phyloP scores from a whole-genome alignment of 179 eudicot genomes.

The Vitellaria paradoxa region DNA sequence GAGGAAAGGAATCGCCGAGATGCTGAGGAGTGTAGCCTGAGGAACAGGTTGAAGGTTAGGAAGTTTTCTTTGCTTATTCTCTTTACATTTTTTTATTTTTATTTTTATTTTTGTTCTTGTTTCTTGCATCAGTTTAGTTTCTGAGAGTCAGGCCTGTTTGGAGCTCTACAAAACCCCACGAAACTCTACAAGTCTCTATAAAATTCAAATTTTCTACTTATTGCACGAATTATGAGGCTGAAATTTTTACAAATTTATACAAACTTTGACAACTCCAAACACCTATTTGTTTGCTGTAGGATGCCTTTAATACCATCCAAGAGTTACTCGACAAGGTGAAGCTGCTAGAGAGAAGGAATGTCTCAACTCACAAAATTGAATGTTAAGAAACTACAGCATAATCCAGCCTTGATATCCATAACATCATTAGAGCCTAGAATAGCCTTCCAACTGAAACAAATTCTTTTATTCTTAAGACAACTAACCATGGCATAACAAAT shows the following conservation, averaged over 20 bases:
- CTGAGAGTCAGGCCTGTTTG: neutral
- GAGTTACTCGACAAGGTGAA: conserved; percentile 46
- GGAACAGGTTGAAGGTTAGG: conserved; percentile 33
- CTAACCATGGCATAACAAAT: neutral
- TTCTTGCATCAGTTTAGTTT: neutral
- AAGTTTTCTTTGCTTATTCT: neutral
- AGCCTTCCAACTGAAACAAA: neutral
- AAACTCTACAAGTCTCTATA: too few species aligned
- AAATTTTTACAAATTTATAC: too few species aligned
- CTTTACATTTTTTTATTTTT: neutral
- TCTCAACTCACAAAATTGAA: conserved; percentile 15
- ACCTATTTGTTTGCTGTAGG: conserved; percentile 24
- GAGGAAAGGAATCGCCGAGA: conserved; percentile 62
- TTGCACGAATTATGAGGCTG: too few species aligned
- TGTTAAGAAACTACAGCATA: neutral
- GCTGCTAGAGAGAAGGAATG: conserved; percentile 25
- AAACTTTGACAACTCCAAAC: too few species aligned
- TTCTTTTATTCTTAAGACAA: neutral
- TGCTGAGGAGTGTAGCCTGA: conserved; percentile 41
- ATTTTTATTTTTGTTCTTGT: neutral
- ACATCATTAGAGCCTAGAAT: neutral
- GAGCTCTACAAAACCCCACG: too few species aligned
- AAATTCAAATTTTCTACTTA: too few species aligned
- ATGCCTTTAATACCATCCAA: conserved; percentile 43
- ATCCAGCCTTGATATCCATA: neutral